Base-by-base conservation (phyloP, 768 basidiomycete species). In the Trametes villosa region DNA sequence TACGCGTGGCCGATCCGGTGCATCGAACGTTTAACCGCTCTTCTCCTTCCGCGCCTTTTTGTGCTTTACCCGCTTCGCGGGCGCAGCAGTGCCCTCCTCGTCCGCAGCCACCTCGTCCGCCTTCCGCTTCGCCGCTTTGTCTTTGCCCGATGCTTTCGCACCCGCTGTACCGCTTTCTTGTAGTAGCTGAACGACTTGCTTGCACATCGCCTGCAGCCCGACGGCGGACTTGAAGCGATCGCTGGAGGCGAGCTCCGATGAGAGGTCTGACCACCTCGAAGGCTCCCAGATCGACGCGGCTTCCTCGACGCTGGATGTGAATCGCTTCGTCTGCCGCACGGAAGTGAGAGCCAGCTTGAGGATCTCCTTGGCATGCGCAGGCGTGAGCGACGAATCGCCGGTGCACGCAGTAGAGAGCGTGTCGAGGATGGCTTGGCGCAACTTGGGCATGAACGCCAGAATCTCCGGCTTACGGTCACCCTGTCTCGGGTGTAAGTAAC, bases 301-400 rank as follows among this genome's bases (percentile, higher is more conserved):
- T 3, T 72, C 67, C 17, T 72, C 72, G 0, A 73, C 59, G 30
- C 69, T 53, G 5, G 68, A 67, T 6, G 73, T 71, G 48, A 80
- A 69, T 9, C 81, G 80, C 56, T 84, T 86, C 59, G 86, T 84
- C 60, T 86, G 85, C 53, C 92, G 86, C n/a, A 87, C 77, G 49
- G 84, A 83, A 20, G 80, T 68, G 27, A 92, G 75, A 0, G 79
- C 87, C 52, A 91, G 74, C 73, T 92, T 95, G 57, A 94, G 72
- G 20, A 94, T 71, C n/a, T 91, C 89, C 74, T 93, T 96, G 68
- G 89, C 68, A 63, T 93, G 90, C 1, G 83, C 71, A 1, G 87
- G 78, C 17, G 83, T 86, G 42, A 88, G 71, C 40, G 69, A 64
- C 26, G 78, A 34, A 11, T 54, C 74, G 27, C 83, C 79, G 5